A percentile compares a stretch with the other conserved stretches of the same genome.
Conservation (phyloP, 768 basidiomycete genomes). For the Auriscalpium vulgare region DNA sequence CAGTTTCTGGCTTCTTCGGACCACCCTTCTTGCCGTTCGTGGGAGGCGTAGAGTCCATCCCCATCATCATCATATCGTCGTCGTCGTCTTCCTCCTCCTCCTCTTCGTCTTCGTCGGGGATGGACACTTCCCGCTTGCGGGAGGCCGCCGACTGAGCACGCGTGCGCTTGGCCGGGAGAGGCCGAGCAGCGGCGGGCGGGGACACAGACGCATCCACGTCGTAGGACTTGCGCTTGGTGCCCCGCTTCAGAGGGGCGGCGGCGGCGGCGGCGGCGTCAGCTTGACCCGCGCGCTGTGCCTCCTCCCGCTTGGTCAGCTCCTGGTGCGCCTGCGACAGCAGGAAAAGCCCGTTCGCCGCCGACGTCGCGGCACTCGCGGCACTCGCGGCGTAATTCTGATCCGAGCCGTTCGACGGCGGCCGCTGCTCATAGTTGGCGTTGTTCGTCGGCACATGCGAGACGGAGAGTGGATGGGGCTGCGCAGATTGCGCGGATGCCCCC, state of each 20-base stretch:
- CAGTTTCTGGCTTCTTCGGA: conserved; percentile 83
- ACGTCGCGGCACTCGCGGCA: conserved; percentile 51
- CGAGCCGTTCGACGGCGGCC: conserved; percentile 5
- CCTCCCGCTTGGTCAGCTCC: conserved; percentile 92
- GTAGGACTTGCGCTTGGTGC: conserved; percentile 64
- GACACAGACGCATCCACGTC: conserved; percentile 32
- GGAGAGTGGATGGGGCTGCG: conserved; percentile 27
- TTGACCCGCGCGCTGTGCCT: conserved; percentile 52
- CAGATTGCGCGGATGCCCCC: conserved; percentile 55
- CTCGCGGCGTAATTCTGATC: conserved; percentile 24
- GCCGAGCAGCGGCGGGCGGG: background rate
- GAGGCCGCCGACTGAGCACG: conserved; percentile 22
- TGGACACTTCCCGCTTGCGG: conserved; percentile 20
- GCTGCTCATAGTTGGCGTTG: conserved; percentile 5
- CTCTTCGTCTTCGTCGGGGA: conserved; percentile 21
- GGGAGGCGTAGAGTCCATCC: background rate
- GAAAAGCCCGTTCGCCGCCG: conserved; percentile 89
- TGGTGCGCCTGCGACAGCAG: conserved; percentile 92
- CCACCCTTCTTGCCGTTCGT: conserved; percentile 21
- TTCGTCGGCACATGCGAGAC: conserved; percentile 22
- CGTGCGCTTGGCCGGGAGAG: conserved; percentile 26
- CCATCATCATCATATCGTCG: conserved; percentile 18
- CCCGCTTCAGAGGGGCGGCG: conserved; percentile 37
- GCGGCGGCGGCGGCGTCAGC: conserved; percentile 20
- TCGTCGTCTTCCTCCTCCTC: conserved; percentile 30